Conservation (phyloP, 2,329 filamentous ascomycete genomes). For the Colletotrichum spaethianum region DNA sequence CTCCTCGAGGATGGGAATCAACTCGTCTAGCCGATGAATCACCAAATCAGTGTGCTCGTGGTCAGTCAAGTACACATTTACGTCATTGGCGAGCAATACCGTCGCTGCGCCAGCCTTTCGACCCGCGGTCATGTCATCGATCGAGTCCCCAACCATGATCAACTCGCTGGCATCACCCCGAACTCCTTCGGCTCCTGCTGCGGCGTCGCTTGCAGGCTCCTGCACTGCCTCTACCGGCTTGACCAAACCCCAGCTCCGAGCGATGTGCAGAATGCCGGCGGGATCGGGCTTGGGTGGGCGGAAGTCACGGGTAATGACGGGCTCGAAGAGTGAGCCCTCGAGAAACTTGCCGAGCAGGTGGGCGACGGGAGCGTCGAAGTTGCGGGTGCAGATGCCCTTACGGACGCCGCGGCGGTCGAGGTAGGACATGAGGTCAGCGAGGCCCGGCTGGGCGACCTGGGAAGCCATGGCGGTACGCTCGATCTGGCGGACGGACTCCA, state of each 20-base stretch:
- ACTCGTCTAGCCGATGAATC: conserved; percentile 80
- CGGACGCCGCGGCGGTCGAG: conserved; percentile 76
- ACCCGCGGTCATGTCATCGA: conserved; percentile 95
- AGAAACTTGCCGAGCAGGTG: conserved; percentile 85
- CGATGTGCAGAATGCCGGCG: conserved; percentile 89
- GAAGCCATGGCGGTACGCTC: conserved; percentile 85
- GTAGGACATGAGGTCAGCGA: conserved; percentile 84
- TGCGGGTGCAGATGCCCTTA: conserved; percentile 93
- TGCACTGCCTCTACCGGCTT: conserved; percentile 4
- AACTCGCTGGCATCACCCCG: conserved; percentile 61
- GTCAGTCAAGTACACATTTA: conserved; percentile 77
- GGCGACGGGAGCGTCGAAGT: conserved; percentile 86
- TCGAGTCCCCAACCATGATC: conserved; percentile 82
- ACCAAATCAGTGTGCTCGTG: conserved; percentile 85
- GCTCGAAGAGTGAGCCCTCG: conserved; percentile 75
- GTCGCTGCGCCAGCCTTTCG: conserved; percentile 88
- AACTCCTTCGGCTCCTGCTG: conserved; percentile 25
- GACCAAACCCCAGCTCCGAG: conserved; percentile 77
- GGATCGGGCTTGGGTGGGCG: conserved; percentile 88
- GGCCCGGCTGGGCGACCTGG: conserved; percentile 87
- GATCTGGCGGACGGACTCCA: conserved; percentile 82
- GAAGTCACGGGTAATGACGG: conserved; percentile 89
- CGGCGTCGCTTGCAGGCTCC: conserved; percentile 3
- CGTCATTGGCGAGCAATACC: conserved; percentile 88
- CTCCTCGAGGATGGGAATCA: conserved; percentile 80